phyloP scores from a whole-genome alignment of 2,329 filamentous ascomycete genomes.

The Microascus cirrosus region DNA sequence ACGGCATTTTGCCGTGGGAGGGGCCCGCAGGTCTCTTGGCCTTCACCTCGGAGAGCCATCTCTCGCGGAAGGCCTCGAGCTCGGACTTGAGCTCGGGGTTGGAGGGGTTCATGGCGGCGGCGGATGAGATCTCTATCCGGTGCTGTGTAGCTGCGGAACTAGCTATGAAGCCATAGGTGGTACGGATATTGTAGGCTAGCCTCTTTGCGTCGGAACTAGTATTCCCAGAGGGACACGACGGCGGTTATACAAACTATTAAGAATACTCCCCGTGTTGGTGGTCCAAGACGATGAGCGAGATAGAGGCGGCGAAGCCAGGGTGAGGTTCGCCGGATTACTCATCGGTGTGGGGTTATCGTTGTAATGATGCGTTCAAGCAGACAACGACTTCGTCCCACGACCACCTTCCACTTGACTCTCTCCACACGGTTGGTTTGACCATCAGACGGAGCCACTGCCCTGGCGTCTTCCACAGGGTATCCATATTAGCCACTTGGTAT shows the following conservation, averaged over 20 bases:
- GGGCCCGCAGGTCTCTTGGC: slow-evolving; percentile 18
- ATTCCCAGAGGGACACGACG: background rate
- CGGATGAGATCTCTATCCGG: background rate
- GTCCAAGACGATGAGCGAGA: background rate
- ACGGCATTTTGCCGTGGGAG: too few species aligned
- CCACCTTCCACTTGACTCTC: too few species aligned
- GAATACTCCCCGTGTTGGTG: background rate
- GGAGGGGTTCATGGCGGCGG: background rate
- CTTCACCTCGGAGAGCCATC: slow-evolving; percentile 76
- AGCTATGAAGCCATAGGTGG: background rate
- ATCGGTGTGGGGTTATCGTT: background rate
- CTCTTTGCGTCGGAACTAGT: background rate
- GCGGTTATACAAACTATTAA: too few species aligned
- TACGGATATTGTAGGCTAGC: background rate
- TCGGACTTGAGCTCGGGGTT: slow-evolving; percentile 48
- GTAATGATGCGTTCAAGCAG: background rate
- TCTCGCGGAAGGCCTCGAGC: slow-evolving; percentile 72
- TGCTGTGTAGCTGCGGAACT: background rate
- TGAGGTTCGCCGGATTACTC: background rate
- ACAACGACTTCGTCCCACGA: background rate
- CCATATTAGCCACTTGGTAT: too few species aligned
- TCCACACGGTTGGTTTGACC: too few species aligned
- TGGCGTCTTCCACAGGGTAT: too few species aligned
- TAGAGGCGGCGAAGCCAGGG: background rate
- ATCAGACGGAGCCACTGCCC: too few species aligned